Conservation (phyloP, 495 filamentous ascomycete genomes). For the Glarea lozoyensis region DNA sequence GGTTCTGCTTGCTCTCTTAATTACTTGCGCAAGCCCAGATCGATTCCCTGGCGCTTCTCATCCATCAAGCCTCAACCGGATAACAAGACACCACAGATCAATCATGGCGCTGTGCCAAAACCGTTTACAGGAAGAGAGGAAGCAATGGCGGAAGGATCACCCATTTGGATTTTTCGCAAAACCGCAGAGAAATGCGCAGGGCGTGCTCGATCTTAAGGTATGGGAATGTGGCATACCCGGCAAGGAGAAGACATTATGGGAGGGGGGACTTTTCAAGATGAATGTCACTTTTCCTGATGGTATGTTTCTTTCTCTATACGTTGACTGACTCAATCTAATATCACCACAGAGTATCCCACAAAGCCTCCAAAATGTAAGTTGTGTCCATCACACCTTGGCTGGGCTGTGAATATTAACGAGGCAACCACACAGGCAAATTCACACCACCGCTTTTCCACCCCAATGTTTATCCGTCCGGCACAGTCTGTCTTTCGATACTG, state of each 20-base stretch:
- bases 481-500: conserved; percentile 92
- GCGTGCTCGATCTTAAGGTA: conserved; percentile 81
- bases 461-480: conserved; percentile 97
- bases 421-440: conserved; percentile 72
- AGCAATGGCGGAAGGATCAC: conserved; percentile 94
- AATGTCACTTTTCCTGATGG: conserved; percentile 91
- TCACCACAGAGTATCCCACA: conserved; percentile 79
- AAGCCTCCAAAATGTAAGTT: conserved; percentile 94
- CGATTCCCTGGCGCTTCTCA: too few relatives aligned
- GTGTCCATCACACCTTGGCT: too few relatives aligned
- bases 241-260: conserved; percentile 94
- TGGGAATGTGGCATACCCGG: conserved; percentile 97
- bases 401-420: conserved; percentile 7
- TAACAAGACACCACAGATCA: conserved; percentile 3
- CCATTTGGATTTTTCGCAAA: conserved; percentile 97
- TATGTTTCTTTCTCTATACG: conserved; percentile 34
- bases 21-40: too few relatives aligned
- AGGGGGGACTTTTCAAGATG: conserved; percentile 90
- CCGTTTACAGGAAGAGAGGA: conserved; percentile 85
- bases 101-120: conserved; percentile 83
- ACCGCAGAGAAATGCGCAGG: conserved; percentile 67
- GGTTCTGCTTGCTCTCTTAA: too few relatives aligned
- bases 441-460: conserved; percentile 93
- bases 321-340: conserved; percentile 10
- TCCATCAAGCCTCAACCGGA: too few relatives aligned